These are phyloP conservation scores for Kazachstania sp. DNA, from an alignment of 1,139 yeast genomes.

Conservation along the genomic window DNA sequence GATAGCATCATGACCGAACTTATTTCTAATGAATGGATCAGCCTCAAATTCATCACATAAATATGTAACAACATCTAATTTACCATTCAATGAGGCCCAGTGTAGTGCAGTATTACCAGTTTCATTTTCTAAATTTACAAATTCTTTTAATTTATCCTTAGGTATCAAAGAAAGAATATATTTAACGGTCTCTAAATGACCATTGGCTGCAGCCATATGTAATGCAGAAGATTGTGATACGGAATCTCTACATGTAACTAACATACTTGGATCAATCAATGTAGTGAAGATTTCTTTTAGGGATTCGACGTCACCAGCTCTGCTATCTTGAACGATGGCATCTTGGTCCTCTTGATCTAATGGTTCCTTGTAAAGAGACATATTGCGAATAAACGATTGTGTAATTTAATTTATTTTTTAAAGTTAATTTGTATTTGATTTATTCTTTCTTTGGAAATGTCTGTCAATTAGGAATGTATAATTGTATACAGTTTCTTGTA, in stretches of 20 bases:
- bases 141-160: slow-evolving; percentile 35
- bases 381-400: not conserved
- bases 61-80: slow-evolving; percentile 57
- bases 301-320: slow-evolving; percentile 77
- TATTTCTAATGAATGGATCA: slow-evolving; percentile 72
- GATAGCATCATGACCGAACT: slow-evolving; percentile 71
- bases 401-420: no score
- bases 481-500: no score
- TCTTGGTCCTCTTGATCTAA: slow-evolving; percentile 68
- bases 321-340: slow-evolving; percentile 69
- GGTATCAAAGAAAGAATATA: slow-evolving; percentile 47
- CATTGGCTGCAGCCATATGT: slow-evolving; percentile 95
- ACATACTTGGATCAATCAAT: slow-evolving; percentile 44
- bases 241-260: slow-evolving; percentile 41
- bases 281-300: slow-evolving; percentile 59
- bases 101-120: slow-evolving; percentile 90
- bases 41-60: slow-evolving; percentile 68
- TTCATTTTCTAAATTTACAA: slow-evolving; percentile 55
- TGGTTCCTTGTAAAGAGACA: slow-evolving; percentile 28
- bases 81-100: slow-evolving; percentile 93
- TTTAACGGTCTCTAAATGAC: slow-evolving; percentile 63
- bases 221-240: slow-evolving; percentile 63
- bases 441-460: no score
- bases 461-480: no score
- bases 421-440: no score